Evolutionary conservation across 2,329 filamentous ascomycete species (phyloP), one percentile per base, ranked within the genome.

Genomic region (Dactylellina parvicollis): DNA sequence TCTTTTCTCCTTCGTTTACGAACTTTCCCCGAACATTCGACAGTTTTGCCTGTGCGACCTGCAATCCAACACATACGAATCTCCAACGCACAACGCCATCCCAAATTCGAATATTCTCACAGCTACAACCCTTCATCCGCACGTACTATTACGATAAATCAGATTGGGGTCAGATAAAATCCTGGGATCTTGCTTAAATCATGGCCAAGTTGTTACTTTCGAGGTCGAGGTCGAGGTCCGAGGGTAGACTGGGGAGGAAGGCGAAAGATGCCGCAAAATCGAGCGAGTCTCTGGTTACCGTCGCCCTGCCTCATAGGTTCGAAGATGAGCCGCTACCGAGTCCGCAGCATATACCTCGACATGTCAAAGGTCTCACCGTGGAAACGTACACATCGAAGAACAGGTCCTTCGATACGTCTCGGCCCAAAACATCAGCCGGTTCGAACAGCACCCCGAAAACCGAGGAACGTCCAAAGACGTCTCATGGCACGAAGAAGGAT

Each of bases 141-240:
- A 28, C 47, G 28, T 12, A 16, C 49, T 38, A 16, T n/a, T 32
- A 38, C 22, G 8, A 18, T 55, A 22, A 12, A 36, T 30, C 20
- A 2, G 20, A 30, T 26, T 30, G 46, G 42, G 46, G 26, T 49
- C 42, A n/a, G n/a, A n/a, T n/a, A n/a, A n/a, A n/a, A n/a, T n/a
- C n/a, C n/a, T n/a, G n/a, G n/a, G n/a, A n/a, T n/a, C n/a, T n/a
- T n/a, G n/a, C 24, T 24, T 16, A 14, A 40, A 47, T 16, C n/a
- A 73, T 73, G 69, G 69, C 69, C 20, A 73, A 73, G 38, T 49
- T 71, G n/a, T 55, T 73, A 26, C 69, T 73, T 44, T 65, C 59
- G 5, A 59, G 69, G 30, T 61, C 70, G 32, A 40, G 61, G 20
- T 74, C 70, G 56, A 74, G 47, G 44, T 74, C 70, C 4, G 64